Percentiles rank a stretch among this genome's conserved stretches.
Evolutionary conservation across 352 stramenopile genomes (phyloP).

Genomic region (Phytophthora idaei): DNA sequence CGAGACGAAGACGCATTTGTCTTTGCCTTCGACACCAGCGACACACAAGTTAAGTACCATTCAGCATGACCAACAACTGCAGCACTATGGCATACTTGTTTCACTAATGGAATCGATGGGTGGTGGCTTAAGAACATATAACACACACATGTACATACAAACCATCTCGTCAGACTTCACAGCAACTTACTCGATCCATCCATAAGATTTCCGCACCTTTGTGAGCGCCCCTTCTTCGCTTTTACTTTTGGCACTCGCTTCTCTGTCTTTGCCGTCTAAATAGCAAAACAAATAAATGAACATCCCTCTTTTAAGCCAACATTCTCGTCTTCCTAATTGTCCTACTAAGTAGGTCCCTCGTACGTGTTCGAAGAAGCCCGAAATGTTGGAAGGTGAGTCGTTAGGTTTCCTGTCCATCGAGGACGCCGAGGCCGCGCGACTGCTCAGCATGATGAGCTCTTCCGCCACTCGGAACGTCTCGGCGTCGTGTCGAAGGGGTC

Average conservation of each 20-base stretch:
- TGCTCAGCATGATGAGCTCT: constrained; percentile 81
- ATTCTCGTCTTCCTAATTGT: background rate
- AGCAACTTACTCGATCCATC: too few species aligned
- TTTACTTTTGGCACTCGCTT: constrained; percentile 19
- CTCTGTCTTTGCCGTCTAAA: constrained; percentile 8
- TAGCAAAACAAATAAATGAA: background rate
- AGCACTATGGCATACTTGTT: constrained; percentile 13
- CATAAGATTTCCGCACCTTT: constrained; percentile 19
- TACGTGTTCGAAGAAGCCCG: constrained; percentile 43
- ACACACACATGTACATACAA: background rate
- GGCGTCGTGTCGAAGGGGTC: constrained; percentile 47
- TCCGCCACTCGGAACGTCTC: constrained; percentile 80
- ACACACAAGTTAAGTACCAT: background rate
- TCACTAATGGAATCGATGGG: background rate
- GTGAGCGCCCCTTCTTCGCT: constrained; percentile 14
- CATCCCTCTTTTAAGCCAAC: too few species aligned
- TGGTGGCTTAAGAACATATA: constrained; percentile 11
- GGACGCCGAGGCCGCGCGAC: constrained; percentile 15
- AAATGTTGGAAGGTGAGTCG: constrained; percentile 44
- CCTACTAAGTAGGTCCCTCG: background rate
- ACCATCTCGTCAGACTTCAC: too few species aligned
- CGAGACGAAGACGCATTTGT: constrained; percentile 12
- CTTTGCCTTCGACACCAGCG: constrained; percentile 13
- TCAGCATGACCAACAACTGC: background rate
- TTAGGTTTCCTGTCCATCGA: constrained; percentile 13